A percentile compares a stretch with the other conserved stretches of the same genome.
phyloP scores from a whole-genome alignment of 1,139 yeast species.

The Kluyveromyces sp. region DNA sequence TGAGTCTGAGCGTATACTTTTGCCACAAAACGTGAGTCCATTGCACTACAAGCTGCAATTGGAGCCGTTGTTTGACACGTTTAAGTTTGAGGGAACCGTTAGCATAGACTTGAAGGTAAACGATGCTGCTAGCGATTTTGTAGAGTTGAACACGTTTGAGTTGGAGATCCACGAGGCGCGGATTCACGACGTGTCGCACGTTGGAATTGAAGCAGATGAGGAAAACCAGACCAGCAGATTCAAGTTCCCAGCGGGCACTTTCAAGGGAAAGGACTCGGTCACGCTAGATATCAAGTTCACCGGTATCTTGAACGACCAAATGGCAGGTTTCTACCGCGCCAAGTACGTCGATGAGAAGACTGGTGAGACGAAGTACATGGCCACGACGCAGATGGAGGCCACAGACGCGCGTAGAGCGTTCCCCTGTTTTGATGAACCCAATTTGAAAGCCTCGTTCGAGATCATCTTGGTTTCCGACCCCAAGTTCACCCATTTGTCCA shows the following conservation, averaged over 20 bases:
- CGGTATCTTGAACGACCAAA: conserved; percentile 66
- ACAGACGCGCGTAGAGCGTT: conserved; percentile 81
- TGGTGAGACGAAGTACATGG: conserved; percentile 56
- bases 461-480: conserved; percentile 52
- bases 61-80: conserved; percentile 67
- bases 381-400: conserved; percentile 81
- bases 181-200: conserved; percentile 35
- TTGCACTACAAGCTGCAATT: conserved; percentile 60
- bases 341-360: conserved; percentile 53
- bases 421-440: conserved; percentile 80
- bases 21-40: conserved; percentile 70
- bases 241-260: conserved; percentile 41
- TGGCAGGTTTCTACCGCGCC: conserved; percentile 81
- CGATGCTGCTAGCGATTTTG: conserved; percentile 32
- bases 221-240: conserved; percentile 62
- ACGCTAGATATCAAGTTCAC: conserved; percentile 51
- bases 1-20: conserved; percentile 44
- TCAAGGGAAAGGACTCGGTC: conserved; percentile 34
- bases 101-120: conserved; percentile 58
- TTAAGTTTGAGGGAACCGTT: conserved; percentile 63
- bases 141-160: conserved; percentile 52
- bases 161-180: conserved; percentile 52
- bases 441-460: conserved; percentile 64
- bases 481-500: conserved; percentile 61
- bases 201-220: conserved; percentile 38